Conservation (phyloP, 2,329 filamentous ascomycete species). For the Colletotrichum eremochloae region DNA sequence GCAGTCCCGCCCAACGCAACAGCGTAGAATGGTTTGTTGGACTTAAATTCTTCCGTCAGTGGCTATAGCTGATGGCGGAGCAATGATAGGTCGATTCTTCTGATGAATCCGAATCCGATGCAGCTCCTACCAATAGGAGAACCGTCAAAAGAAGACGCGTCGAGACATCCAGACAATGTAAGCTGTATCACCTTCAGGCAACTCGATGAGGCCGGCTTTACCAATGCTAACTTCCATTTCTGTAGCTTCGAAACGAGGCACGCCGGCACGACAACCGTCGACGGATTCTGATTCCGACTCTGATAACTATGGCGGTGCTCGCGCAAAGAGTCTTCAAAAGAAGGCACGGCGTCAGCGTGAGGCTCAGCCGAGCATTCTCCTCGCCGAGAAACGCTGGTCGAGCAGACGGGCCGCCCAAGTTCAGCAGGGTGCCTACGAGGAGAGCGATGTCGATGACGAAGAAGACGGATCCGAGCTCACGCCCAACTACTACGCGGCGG, state of each 20-base stretch:
- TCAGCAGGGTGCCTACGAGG: slow-evolving; percentile 73
- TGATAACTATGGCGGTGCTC: slow-evolving; percentile 83
- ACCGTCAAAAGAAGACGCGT: slow-evolving; percentile 78
- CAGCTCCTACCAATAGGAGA: slow-evolving; percentile 68
- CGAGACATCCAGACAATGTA: slow-evolving; percentile 74
- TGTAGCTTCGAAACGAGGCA: slow-evolving; percentile 71
- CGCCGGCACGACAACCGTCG: slow-evolving; percentile 67
- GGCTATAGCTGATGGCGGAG: slow-evolving; percentile 44
- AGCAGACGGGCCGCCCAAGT: slow-evolving; percentile 85
- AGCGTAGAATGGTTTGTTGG: slow-evolving; percentile 67
- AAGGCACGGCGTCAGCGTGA: slow-evolving; percentile 82
- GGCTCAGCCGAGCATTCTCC: slow-evolving; percentile 74
- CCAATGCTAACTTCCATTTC: slow-evolving; percentile 23
- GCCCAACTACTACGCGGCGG: slow-evolving; percentile 72
- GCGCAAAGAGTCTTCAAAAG: slow-evolving; percentile 77
- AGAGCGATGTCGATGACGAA: slow-evolving; percentile 75
- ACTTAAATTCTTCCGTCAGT: slow-evolving; percentile 8
- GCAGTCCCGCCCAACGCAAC: slow-evolving; percentile 69
- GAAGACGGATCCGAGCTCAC: slow-evolving; percentile 76
- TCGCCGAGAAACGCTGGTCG: slow-evolving; percentile 91
- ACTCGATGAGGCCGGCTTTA: neutral
- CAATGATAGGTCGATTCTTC: slow-evolving; percentile 59
- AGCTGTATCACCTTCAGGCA: slow-evolving; percentile 46
- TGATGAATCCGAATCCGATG: slow-evolving; percentile 80
- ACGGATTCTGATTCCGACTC: slow-evolving; percentile 73